Conservation (phyloP, 345 rosid genomes). For the Microthlaspi erraticum region DNA sequence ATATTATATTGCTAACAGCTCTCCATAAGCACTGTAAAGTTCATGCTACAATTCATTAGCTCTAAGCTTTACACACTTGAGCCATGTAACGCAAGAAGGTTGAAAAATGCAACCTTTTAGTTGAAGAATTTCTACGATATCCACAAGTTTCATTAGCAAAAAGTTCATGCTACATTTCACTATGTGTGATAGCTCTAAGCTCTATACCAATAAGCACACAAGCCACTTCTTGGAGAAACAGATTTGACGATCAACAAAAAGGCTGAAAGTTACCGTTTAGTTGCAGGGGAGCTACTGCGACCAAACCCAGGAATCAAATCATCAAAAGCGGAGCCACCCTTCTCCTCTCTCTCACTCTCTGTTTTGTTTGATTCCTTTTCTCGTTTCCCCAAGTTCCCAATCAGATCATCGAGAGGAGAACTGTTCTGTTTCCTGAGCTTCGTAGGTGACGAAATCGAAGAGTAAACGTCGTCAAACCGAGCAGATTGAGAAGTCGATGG, state of each 20-base stretch:
- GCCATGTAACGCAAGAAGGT: too few relatives aligned
- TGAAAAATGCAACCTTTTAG: too few relatives aligned
- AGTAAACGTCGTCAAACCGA: constrained; percentile 53
- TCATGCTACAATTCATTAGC: background rate
- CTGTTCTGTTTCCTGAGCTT: constrained; percentile 35
- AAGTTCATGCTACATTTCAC: background rate
- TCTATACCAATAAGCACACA: background rate
- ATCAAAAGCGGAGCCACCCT: constrained; percentile 56
- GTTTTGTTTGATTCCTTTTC: constrained; percentile 40
- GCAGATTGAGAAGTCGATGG: constrained; percentile 49
- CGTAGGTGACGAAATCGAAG: constrained; percentile 47
- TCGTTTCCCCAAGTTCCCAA: constrained; percentile 54
- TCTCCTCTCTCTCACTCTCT: constrained; percentile 42
- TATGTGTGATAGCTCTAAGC: constrained; percentile 1
- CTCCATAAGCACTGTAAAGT: background rate
- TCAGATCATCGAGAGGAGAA: constrained; percentile 63
- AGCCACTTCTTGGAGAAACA: background rate
- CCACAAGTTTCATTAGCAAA: background rate
- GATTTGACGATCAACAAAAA: background rate
- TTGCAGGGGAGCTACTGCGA: constrained; percentile 55
- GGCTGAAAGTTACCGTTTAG: constrained; percentile 45
- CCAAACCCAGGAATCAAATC: constrained; percentile 83
- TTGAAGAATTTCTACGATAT: background rate
- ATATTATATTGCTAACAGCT: constrained; percentile 10
- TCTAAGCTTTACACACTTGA: background rate